These are phyloP conservation scores for Marasmius tenuissimus DNA, from an alignment of 1,284 basidiomycete genomes.

Conservation along the genomic window DNA sequence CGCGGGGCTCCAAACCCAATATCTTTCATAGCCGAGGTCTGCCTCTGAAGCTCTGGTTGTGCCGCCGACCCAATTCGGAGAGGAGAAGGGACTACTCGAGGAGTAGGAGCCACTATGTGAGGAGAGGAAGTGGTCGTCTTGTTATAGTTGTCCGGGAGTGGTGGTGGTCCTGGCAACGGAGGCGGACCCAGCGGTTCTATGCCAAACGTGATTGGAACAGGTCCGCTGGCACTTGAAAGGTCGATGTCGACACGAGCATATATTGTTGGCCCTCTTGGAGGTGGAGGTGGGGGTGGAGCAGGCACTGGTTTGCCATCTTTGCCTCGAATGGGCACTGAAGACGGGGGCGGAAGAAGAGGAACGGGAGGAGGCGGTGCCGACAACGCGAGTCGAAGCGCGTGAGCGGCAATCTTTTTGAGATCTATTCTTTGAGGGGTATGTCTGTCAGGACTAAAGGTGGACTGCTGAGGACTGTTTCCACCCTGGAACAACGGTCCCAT, in stretches of 20 bases:
- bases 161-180: slow-evolving; percentile 1
- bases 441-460: slow-evolving; percentile 11
- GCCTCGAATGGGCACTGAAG: slow-evolving; percentile 11
- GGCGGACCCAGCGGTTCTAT: slow-evolving; percentile 44
- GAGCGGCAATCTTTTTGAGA: slow-evolving; percentile 14
- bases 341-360: slow-evolving; percentile 13
- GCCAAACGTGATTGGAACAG: slow-evolving; percentile 66
- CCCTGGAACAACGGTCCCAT: slow-evolving; percentile 49
- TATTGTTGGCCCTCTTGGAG: slow-evolving; percentile 48
- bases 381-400: slow-evolving; percentile 32
- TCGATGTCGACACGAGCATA: slow-evolving; percentile 63
- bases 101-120: neutral
- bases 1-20: neutral
- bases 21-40: slow-evolving; percentile 1
- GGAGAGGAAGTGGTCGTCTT: neutral
- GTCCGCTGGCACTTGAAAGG: slow-evolving; percentile 49
- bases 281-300: slow-evolving; percentile 5
- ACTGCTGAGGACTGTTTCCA: slow-evolving; percentile 13
- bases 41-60: neutral
- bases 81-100: neutral
- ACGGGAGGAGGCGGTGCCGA: slow-evolving; percentile 19
- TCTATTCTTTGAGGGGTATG: slow-evolving; percentile 2
- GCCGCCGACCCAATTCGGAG: neutral
- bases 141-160: neutral
- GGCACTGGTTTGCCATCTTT: slow-evolving; percentile 11